Conservation (phyloP, 1,284 basidiomycete species). For the Ceratobasidium sp. region DNA sequence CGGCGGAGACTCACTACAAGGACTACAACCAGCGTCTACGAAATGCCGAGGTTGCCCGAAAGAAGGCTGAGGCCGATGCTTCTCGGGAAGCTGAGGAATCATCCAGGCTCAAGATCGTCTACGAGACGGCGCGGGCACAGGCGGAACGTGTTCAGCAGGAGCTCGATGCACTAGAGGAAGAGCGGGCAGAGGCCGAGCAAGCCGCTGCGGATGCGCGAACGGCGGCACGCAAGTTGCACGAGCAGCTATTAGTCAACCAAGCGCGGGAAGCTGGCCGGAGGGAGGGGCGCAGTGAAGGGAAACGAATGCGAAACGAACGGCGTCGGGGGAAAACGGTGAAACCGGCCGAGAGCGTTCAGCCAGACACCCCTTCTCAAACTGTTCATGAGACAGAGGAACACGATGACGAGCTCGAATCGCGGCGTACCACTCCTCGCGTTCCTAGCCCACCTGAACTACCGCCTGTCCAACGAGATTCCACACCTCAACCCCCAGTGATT, state of each 20-base stretch:
- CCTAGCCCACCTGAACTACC: slow-evolving; percentile 18
- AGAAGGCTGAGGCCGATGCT: slow-evolving; percentile 36
- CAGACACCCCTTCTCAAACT: background rate
- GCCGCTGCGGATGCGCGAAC: slow-evolving; percentile 27
- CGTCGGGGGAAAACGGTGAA: slow-evolving; percentile 3
- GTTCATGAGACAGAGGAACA: slow-evolving; percentile 4
- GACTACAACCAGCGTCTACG: slow-evolving; percentile 29
- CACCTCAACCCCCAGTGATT: slow-evolving; percentile 18
- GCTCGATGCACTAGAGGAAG: slow-evolving; percentile 33
- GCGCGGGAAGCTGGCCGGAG: slow-evolving; percentile 32
- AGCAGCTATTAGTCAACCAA: slow-evolving; percentile 4
- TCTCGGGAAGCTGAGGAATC: slow-evolving; percentile 32
- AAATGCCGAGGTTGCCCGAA: slow-evolving; percentile 22
- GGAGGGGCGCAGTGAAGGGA: slow-evolving; percentile 19
- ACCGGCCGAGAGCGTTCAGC: slow-evolving; percentile 3
- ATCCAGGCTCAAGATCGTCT: slow-evolving; percentile 38
- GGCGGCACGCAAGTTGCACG: slow-evolving; percentile 25
- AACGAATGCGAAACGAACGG: slow-evolving; percentile 10
- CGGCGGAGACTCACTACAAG: slow-evolving; percentile 33
- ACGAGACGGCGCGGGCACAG: slow-evolving; percentile 36
- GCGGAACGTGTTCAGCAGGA: slow-evolving; percentile 27
- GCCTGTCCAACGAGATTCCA: slow-evolving; percentile 10
- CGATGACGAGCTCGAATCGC: slow-evolving; percentile 19
- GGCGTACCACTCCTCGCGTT: slow-evolving; percentile 21
- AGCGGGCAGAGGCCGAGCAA: slow-evolving; percentile 28